Conservation (phyloP, 2,329 filamentous ascomycete genomes). For the Epichloe sibirici region DNA sequence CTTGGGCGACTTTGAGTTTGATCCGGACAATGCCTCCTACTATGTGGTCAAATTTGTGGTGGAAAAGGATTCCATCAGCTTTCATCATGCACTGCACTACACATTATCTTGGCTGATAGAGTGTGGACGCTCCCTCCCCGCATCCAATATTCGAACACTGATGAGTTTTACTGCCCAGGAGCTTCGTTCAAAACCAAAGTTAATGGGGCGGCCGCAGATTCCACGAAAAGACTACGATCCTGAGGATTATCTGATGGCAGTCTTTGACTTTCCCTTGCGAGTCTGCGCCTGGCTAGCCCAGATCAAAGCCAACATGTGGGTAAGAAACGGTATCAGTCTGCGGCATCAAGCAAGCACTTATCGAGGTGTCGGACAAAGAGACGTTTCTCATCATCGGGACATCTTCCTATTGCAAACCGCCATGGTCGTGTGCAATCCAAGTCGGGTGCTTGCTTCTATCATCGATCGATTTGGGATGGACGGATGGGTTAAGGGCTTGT, state of each 20-base stretch:
- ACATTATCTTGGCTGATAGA: constrained; percentile 93
- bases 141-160: constrained; percentile 52
- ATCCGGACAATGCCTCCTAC: constrained; percentile 42
- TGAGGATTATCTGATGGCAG: constrained; percentile 72
- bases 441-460: constrained; percentile 74
- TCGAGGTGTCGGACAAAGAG: constrained; percentile 74
- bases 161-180: constrained; percentile 62
- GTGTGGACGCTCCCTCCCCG: constrained; percentile 64
- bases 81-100: constrained; percentile 94
- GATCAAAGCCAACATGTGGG: constrained; percentile 98
- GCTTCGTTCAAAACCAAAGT: constrained; percentile 50
- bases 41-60: constrained; percentile 77
- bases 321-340: constrained; percentile 90
- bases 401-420: constrained; percentile 89
- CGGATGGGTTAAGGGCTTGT: constrained; percentile 76
- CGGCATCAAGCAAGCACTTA: constrained; percentile 93
- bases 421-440: constrained; percentile 73
- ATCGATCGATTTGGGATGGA: constrained; percentile 85
- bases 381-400: constrained; percentile 88
- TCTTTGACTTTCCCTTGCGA: constrained; percentile 86
- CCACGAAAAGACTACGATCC: constrained; percentile 45
- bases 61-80: constrained; percentile 83
- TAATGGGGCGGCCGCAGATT: constrained; percentile 47
- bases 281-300: constrained; percentile 95
- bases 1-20: constrained; percentile 69